These are phyloP conservation scores for Wickerhamiella galacta DNA, from an alignment of 805 yeast genomes.

Conservation along the genomic window DNA sequence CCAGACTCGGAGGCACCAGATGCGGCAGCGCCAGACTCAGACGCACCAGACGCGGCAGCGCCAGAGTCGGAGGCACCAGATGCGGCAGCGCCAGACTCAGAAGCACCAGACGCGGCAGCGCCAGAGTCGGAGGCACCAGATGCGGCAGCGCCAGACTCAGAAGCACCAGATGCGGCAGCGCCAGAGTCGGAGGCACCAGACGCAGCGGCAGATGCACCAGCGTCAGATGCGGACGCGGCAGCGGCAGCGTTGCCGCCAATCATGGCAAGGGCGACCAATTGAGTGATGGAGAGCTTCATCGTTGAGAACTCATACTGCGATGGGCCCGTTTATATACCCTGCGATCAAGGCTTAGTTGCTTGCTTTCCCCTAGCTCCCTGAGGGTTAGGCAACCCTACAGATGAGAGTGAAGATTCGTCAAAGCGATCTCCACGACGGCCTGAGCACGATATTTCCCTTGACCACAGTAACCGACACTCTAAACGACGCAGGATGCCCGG, in stretches of 20 bases:
- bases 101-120: no score
- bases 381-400: neutral
- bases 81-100: neutral
- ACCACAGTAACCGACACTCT: no score
- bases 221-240: neutral
- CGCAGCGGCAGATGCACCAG: conserved; percentile 2
- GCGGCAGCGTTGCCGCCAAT: neutral
- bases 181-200: no score
- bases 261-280: conserved; percentile 3
- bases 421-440: no score
- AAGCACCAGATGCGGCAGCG: neutral
- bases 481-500: no score
- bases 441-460: no score
- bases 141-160: neutral
- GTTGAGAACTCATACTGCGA: conserved; percentile 1
- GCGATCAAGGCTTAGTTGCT: neutral
- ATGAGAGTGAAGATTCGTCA: no score
- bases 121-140: no score
- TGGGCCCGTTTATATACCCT: neutral
- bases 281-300: conserved; percentile 3
- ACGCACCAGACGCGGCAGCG: no score
- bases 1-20: neutral
- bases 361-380: neutral
- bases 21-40: conserved; percentile 1
- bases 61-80: neutral